Base-by-base conservation (phyloP, 257 asterid genomes). In the Fraxinus quadrangulata region DNA sequence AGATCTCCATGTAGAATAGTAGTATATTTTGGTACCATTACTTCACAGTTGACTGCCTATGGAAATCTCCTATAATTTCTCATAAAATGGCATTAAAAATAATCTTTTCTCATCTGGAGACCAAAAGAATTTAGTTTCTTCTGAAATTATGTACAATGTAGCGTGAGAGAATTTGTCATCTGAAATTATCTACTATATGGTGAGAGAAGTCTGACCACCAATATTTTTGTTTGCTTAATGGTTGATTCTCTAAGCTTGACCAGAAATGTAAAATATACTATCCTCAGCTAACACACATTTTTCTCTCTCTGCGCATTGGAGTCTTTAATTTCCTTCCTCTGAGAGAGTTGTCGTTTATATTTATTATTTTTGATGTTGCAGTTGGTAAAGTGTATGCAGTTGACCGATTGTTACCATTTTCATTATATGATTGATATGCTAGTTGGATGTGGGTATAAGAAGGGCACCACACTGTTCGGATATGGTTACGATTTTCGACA, bases 391-490 rank as follows among this genome's bases (percentile, higher is more conserved):
- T 81, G 89, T 77, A 47, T 89, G 28, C 97, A 78, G 83, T 36
- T 95, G 85, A 79, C 84, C 37, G 91, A 82, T 65, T 85, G 84
- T 61, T 91, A 93, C 91, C 98, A 95, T 81, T 95, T 95, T 76
- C 99, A 95, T 75, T 93, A 93, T 77, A 93, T 93, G 97, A 95
- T 95, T 83, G 90, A 90, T 67, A 95, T 93, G 99, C 99, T 95
- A 71, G 99, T 93, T 75, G 92, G 85, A 76, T 95, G 97, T 85
- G 99, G 99, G 36, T 95, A 93, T 76, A 78, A 85, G 88, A 95
- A 91, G 84, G 99, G 99, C 75, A 83, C 90, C 31, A 95, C 99
- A 12, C 82, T 95, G 86, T 95, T 95, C 26, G 98, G 99, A 17
- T 93, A 89, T 83, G 99, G 99, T 75, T 95, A 86, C 13, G 99